Percentiles rank a stretch among this genome's conserved stretches.
phyloP scores from a whole-genome alignment of 2,329 filamentous ascomycete species.

The Colletotrichum sp. region DNA sequence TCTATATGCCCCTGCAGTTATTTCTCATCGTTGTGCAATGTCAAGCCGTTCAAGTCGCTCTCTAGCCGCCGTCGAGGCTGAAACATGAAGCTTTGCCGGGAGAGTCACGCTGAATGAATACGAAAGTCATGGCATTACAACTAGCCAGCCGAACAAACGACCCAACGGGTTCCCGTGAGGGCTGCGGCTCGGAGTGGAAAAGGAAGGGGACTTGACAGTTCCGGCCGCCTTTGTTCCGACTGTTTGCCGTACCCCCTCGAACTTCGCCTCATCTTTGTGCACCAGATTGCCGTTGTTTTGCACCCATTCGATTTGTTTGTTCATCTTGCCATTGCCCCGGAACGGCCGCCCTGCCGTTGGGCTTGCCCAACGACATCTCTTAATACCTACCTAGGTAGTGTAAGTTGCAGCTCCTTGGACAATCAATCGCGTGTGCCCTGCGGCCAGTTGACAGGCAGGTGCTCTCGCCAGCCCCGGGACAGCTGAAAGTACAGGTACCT shows the following conservation, averaged over 20 bases:
- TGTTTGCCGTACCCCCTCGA: not conserved
- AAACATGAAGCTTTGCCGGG: constrained; percentile 16
- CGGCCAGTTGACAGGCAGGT: not conserved
- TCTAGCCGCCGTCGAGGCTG: not conserved
- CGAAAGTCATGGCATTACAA: not conserved
- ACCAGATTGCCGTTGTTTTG: not conserved
- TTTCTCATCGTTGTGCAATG: not conserved
- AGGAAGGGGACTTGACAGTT: not conserved
- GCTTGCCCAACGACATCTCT: not conserved
- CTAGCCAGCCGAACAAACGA: not conserved
- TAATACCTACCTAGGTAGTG: not conserved
- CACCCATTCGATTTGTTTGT: constrained; percentile 1
- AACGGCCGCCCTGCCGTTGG: not conserved
- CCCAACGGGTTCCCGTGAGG: not conserved
- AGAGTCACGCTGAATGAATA: not conserved
- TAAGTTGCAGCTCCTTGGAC: not conserved
- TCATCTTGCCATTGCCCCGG: not conserved
- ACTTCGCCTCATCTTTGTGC: constrained; percentile 3
- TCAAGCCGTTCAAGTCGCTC: not conserved
- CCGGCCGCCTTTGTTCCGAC: not conserved
- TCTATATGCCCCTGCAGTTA: not conserved
- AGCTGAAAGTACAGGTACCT: not conserved
- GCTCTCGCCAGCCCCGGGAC: not conserved
- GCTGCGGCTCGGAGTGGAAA: not conserved
- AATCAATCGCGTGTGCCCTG: not conserved